Conservation (phyloP, 192 early-diverging fungal genomes). For the Umbelopsis ramanniana region DNA sequence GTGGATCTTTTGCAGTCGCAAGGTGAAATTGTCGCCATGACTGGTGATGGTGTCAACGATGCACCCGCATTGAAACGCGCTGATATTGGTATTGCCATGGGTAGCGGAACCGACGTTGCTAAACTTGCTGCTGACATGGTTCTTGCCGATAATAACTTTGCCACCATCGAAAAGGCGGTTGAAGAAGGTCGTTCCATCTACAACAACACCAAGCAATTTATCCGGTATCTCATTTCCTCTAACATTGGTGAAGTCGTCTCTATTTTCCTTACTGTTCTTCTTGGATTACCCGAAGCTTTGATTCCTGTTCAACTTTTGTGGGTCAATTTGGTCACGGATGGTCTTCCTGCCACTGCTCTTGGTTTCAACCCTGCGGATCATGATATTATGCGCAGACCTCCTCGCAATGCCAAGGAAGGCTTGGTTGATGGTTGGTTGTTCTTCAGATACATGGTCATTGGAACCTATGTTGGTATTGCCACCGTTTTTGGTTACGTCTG, state of each 20-base stretch:
- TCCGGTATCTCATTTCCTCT: constrained; percentile 96
- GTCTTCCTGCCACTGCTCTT: constrained; percentile 95
- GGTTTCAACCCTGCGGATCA: constrained; percentile 98
- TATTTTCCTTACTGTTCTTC: constrained; percentile 95
- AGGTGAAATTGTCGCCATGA: constrained; percentile 92
- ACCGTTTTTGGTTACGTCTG: constrained; percentile 97
- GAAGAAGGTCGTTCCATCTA: constrained; percentile 98
- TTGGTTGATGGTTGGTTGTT: constrained; percentile 95
- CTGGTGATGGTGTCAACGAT: constrained; percentile 99
- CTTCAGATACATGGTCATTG: constrained; percentile 92
- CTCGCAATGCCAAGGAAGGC: constrained; percentile 83
- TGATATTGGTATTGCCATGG: constrained; percentile 99
- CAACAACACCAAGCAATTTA: constrained; percentile 99
- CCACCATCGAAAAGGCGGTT: constrained; percentile 96
- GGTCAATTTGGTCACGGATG: constrained; percentile 99
- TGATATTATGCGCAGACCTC: constrained; percentile 93
- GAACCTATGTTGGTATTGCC: constrained; percentile 89
- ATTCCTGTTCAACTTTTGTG: constrained; percentile 98
- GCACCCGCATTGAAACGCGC: constrained; percentile 97
- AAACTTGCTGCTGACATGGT: constrained; percentile 99
- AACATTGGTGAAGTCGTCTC: constrained; percentile 99
- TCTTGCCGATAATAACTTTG: constrained; percentile 97
- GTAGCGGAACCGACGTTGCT: constrained; percentile 96
- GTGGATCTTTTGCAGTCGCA: constrained; percentile 87
- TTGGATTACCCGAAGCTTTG: constrained; percentile 97